phyloP scores from a whole-genome alignment of 2,329 filamentous ascomycete genomes.

The Trichoderma harzianum region DNA sequence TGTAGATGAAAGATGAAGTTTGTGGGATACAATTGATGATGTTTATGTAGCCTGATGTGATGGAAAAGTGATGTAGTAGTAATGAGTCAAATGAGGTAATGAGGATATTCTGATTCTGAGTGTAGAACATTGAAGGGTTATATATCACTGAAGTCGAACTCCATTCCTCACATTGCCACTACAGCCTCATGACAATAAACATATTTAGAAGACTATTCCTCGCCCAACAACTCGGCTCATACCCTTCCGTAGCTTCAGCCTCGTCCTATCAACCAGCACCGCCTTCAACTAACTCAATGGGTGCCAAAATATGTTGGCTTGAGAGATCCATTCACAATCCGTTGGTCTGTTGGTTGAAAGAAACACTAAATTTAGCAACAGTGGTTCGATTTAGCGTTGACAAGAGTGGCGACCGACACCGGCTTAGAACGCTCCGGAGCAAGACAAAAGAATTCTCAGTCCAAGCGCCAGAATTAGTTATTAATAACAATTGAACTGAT shows the following conservation, averaged over 20 bases:
- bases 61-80: neutral
- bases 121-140: neutral
- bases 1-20: neutral
- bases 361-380: neutral
- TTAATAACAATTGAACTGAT: too few relatives aligned
- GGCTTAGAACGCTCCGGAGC: neutral
- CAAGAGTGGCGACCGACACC: neutral
- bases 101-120: neutral
- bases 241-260: neutral
- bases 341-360: neutral
- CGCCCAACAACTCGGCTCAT: neutral
- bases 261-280: neutral
- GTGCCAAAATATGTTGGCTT: neutral
- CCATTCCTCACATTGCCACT: too few relatives aligned
- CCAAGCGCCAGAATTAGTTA: neutral
- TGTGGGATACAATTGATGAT: neutral
- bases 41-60: neutral
- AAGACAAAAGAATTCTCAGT: neutral
- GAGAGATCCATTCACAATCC: too few relatives aligned
- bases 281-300: neutral
- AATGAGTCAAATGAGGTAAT: neutral
- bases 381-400: neutral
- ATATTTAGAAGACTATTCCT: neutral
- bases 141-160: neutral
- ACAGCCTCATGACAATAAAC: neutral